These are phyloP conservation scores for Phaeophleospora eucalypticola DNA, from an alignment of 2,329 filamentous ascomycete genomes.

Conservation along the genomic window DNA sequence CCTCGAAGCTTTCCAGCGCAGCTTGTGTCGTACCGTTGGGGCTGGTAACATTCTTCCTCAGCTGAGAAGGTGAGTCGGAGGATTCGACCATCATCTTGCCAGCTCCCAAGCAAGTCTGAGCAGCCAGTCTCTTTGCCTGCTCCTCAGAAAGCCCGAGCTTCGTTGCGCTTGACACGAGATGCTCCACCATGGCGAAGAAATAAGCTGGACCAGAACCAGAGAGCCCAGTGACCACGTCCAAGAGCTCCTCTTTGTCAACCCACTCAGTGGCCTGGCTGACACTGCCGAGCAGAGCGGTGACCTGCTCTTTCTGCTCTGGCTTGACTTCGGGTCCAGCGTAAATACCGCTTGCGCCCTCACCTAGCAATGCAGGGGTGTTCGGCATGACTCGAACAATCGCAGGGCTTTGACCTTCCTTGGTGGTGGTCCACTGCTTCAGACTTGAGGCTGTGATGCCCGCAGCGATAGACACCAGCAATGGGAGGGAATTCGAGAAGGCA, in stretches of 20 bases:
- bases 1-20: conserved; percentile 26
- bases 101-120: conserved; percentile 27
- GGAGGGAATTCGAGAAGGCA: conserved; percentile 14
- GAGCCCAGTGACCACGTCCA: conserved; percentile 27
- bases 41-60: conserved; percentile 29
- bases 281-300: conserved; percentile 20
- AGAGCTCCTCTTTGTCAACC: conserved; percentile 24
- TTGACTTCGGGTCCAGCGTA: conserved; percentile 25
- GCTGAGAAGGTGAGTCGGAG: conserved; percentile 22
- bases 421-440: conserved; percentile 22
- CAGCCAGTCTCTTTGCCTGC: conserved; percentile 25
- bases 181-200: conserved; percentile 29
- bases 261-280: conserved; percentile 27
- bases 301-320: conserved; percentile 19
- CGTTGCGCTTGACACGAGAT: conserved; percentile 24
- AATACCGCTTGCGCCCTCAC: conserved; percentile 26
- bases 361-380: conserved; percentile 26
- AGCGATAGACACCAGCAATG: conserved; percentile 25
- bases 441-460: conserved; percentile 23
- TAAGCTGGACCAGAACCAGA: conserved; percentile 26
- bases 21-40: conserved; percentile 29
- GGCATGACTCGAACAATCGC: conserved; percentile 27
- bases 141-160: conserved; percentile 24
- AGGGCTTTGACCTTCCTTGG: conserved; percentile 19
- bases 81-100: conserved; percentile 27